These are phyloP conservation scores for Zarea fungicola DNA, from an alignment of 2,329 filamentous ascomycete genomes.

Conservation along the genomic window DNA sequence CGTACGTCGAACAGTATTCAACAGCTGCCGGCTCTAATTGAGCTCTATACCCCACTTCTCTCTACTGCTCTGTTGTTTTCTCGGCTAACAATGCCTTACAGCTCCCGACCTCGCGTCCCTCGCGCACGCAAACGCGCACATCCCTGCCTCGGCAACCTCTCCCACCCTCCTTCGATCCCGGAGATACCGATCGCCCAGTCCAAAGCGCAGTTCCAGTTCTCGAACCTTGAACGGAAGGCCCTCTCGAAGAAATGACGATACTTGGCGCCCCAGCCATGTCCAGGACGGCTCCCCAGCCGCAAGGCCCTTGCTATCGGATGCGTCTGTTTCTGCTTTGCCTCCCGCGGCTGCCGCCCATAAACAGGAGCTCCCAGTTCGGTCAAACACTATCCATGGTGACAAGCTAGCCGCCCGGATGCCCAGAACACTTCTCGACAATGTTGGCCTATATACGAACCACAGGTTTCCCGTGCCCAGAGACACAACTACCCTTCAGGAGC, in stretches of 20 bases:
- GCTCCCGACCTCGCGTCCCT: not conserved
- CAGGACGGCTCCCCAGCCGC: constrained; percentile 7
- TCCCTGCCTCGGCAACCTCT: not conserved
- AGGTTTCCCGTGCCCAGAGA: constrained; percentile 56
- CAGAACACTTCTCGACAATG: constrained; percentile 57
- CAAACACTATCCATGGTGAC: constrained; percentile 6
- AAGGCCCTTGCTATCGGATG: constrained; percentile 6
- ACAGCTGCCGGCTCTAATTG: not conserved
- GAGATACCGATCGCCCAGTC: constrained; percentile 1
- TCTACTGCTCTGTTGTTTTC: too few species aligned
- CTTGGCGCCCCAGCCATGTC: constrained; percentile 1
- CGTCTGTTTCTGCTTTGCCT: constrained; percentile 1
- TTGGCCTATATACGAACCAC: constrained; percentile 61
- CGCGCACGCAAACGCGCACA: not conserved
- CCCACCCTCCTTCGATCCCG: not conserved
- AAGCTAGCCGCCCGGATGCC: constrained; percentile 5
- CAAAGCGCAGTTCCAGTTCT: constrained; percentile 1
- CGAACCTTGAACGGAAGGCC: not conserved
- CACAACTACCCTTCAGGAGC: constrained; percentile 67
- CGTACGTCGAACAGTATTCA: constrained; percentile 45
- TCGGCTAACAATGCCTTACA: not conserved
- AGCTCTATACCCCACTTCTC: not conserved
- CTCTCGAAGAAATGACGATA: not conserved
- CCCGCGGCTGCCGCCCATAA: not conserved
- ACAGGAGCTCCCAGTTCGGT: constrained; percentile 1